Percentiles rank a stretch among this genome's conserved stretches.
Conservation (phyloP, 176 grass and related monocot genomes). For the Carex pumila region DNA sequence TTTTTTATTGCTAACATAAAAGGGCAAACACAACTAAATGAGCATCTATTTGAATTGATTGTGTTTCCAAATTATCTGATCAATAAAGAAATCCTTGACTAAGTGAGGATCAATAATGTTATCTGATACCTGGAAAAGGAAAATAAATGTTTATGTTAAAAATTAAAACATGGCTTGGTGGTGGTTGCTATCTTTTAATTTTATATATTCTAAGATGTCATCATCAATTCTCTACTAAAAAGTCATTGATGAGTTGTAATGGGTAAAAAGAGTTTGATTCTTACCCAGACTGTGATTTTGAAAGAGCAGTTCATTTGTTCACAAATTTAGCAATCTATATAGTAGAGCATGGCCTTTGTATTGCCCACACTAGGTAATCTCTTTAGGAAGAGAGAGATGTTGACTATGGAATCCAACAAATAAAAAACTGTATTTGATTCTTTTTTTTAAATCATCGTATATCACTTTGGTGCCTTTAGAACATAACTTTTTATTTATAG, state of each 20-base stretch:
- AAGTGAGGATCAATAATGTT: background rate
- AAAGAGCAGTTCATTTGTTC: background rate
- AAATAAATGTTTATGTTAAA: background rate
- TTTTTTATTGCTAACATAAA: background rate
- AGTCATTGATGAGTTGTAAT: conserved; percentile 14
- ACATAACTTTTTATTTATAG: too few relatives aligned
- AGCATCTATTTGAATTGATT: background rate
- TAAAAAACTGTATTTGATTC: background rate
- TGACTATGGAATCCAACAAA: conserved; percentile 6
- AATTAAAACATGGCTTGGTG: conserved; percentile 14
- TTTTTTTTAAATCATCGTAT: background rate
- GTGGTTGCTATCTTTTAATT: background rate
- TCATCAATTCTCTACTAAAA: too few relatives aligned
- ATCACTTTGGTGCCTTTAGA: background rate
- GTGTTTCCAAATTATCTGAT: conserved; percentile 3
- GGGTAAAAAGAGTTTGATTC: conserved; percentile 13
- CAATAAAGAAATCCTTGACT: conserved; percentile 3
- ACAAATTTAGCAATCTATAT: conserved; percentile 19
- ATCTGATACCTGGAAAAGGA: background rate
- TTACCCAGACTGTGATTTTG: background rate
- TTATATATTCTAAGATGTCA: conserved; percentile 11
- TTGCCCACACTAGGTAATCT: conserved; percentile 14
- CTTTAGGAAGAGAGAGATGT: conserved; percentile 2
- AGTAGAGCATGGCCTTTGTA: conserved; percentile 17
- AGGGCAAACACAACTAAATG: conserved; percentile 7